Conservation (phyloP, 2,329 filamentous ascomycete species). For the Botryotinia convoluta region DNA sequence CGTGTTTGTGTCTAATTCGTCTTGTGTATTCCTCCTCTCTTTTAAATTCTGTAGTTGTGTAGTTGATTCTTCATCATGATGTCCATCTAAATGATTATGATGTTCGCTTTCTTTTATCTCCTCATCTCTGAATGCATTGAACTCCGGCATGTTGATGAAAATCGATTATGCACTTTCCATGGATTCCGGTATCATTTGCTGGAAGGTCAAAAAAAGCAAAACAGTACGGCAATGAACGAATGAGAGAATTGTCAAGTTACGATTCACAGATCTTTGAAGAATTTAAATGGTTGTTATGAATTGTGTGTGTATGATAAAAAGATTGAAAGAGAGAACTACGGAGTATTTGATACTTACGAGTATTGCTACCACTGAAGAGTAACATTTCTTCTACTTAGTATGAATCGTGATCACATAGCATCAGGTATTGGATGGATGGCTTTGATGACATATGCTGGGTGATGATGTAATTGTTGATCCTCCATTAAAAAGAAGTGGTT, state of each 20-base stretch:
- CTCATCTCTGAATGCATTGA: constrained; percentile 18
- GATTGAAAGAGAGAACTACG: not conserved
- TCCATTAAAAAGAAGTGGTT: constrained; percentile 14
- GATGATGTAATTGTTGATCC: constrained; percentile 18
- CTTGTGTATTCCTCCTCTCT: not conserved
- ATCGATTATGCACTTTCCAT: constrained; percentile 9
- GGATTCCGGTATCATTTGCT: not conserved
- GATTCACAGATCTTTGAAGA: not conserved
- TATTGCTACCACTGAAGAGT: not conserved
- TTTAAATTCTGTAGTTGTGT: not conserved
- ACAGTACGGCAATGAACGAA: not conserved
- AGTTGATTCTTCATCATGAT: not conserved
- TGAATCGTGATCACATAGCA: not conserved
- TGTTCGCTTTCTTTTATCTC: constrained; percentile 11
- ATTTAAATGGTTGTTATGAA: not conserved
- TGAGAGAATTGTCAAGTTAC: not conserved
- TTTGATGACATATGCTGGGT: not conserved
- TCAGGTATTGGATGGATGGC: constrained; percentile 7
- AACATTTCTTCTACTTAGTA: not conserved
- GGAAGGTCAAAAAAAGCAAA: not conserved
- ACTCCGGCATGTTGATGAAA: constrained; percentile 15
- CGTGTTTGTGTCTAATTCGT: not conserved
- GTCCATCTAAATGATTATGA: not conserved
- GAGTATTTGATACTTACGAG: not conserved
- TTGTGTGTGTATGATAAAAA: not conserved